These are phyloP conservation scores for Candida adriatica DNA, from an alignment of 805 yeast species.

Conservation along the genomic window DNA sequence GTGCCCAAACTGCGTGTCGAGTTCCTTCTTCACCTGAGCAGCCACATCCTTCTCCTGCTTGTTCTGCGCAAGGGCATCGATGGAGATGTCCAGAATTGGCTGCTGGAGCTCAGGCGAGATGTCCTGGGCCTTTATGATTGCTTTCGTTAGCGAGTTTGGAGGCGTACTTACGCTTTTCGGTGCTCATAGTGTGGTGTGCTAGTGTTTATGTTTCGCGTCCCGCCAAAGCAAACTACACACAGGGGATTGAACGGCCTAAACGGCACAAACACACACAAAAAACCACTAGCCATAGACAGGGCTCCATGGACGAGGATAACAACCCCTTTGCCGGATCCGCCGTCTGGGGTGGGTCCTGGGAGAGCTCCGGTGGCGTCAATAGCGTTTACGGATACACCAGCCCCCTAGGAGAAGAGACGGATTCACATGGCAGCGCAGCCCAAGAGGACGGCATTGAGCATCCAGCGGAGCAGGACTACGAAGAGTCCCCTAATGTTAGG, in stretches of 20 bases:
- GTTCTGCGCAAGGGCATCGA: conserved; percentile 36
- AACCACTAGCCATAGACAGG: not conserved
- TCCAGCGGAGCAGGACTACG: conserved; percentile 1
- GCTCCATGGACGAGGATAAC: conserved; percentile 27
- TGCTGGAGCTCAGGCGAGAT: conserved; percentile 43
- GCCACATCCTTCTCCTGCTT: conserved; percentile 58
- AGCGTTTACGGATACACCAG: conserved; percentile 7
- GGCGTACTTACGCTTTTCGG: conserved; percentile 4
- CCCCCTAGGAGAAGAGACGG: not conserved
- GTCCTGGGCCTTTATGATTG: conserved; percentile 23
- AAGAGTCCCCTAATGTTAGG: not conserved
- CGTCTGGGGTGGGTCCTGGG: conserved; percentile 10
- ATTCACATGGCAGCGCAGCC: not conserved
- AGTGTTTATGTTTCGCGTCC: not conserved
- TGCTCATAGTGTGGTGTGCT: no score
- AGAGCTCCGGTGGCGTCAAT: conserved; percentile 5
- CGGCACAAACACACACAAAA: not conserved
- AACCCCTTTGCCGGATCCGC: conserved; percentile 28
- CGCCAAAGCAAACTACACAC: not conserved
- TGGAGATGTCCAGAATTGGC: conserved; percentile 39
- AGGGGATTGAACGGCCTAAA: not conserved
- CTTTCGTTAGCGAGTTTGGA: no score
- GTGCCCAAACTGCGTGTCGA: conserved; percentile 58
- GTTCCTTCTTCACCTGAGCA: conserved; percentile 50
- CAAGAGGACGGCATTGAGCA: conserved; percentile 1